Evolutionary conservation across 768 basidiomycete species (phyloP).

Genomic region (Lactarius akahatsu): DNA sequence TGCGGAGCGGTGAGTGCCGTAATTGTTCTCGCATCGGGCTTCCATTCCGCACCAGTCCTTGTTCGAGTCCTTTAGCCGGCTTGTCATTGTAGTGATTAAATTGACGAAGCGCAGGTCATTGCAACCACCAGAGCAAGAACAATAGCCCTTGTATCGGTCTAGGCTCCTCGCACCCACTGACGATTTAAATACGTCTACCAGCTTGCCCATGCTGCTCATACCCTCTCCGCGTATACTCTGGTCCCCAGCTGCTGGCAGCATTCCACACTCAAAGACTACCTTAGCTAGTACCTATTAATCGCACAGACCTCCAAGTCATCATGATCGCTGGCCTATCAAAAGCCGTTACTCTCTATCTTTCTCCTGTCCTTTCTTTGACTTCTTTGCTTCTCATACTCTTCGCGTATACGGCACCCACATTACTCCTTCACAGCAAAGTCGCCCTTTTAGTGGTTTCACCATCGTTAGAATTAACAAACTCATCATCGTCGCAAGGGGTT

Average conservation of each 20-base stretch:
- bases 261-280: slow-evolving; percentile 24
- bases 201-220: not conserved
- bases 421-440: slow-evolving; percentile 60
- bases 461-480: slow-evolving; percentile 44
- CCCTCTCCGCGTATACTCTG: no score
- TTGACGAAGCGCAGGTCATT: not conserved
- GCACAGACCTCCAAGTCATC: slow-evolving; percentile 28
- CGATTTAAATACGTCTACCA: slow-evolving; percentile 10
- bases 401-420: slow-evolving; percentile 63
- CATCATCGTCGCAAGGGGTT: slow-evolving; percentile 35
- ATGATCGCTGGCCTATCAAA: slow-evolving; percentile 77
- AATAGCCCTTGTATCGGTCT: slow-evolving; percentile 13
- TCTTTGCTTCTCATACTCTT: slow-evolving; percentile 58
- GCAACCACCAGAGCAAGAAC: slow-evolving; percentile 5
- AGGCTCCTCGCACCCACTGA: not conserved
- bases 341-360: slow-evolving; percentile 58
- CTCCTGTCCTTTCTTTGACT: slow-evolving; percentile 64
- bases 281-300: slow-evolving; percentile 26
- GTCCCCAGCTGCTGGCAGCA: slow-evolving; percentile 27
- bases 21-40: not conserved
- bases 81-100: not conserved
- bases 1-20: not conserved
- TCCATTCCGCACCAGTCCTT: not conserved
- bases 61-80: not conserved
- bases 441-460: slow-evolving; percentile 65